Percentiles rank a stretch among this genome's conserved stretches.
Evolutionary conservation across 768 basidiomycete species (phyloP).

Genomic region (Xanthoconium purpureum): DNA sequence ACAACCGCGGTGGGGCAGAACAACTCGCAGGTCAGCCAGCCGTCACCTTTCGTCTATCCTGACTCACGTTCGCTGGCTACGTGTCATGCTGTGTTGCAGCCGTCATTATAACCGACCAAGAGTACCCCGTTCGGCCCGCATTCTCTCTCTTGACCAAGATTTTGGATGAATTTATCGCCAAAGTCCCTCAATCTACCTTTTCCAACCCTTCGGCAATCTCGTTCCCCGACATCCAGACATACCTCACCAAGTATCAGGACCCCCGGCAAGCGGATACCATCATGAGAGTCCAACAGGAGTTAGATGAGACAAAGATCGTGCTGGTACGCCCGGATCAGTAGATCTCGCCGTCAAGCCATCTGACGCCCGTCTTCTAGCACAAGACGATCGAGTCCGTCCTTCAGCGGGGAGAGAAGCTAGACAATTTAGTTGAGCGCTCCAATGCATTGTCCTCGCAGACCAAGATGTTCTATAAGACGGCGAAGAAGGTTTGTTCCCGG

Average conservation of each 20-base stretch:
- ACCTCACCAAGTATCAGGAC: conserved; percentile 93
- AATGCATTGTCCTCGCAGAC: conserved; percentile 83
- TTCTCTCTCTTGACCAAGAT: conserved; percentile 93
- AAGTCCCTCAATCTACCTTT: conserved; percentile 72
- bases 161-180: conserved; percentile 85
- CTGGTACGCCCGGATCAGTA: conserved; percentile 53
- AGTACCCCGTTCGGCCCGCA: conserved; percentile 95
- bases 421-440: conserved; percentile 92
- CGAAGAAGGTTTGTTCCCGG: conserved; percentile 78
- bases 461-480: conserved; percentile 99
- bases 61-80: neutral
- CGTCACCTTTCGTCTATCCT: neutral
- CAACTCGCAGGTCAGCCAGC: conserved; percentile 69
- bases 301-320: conserved; percentile 99
- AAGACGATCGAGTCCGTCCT: conserved; percentile 99
- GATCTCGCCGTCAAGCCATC: neutral
- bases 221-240: conserved; percentile 73
- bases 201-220: conserved; percentile 63
- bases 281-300: conserved; percentile 96
- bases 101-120: conserved; percentile 90
- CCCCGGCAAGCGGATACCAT: conserved; percentile 96
- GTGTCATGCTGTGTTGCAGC: conserved; percentile 41
- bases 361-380: conserved; percentile 54
- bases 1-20: conserved; percentile 85
- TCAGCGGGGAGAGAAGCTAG: conserved; percentile 93